Percentiles rank a stretch among this genome's conserved stretches.
phyloP scores from a whole-genome alignment of 2,329 filamentous ascomycete species.

The Fusarium metavorans region DNA sequence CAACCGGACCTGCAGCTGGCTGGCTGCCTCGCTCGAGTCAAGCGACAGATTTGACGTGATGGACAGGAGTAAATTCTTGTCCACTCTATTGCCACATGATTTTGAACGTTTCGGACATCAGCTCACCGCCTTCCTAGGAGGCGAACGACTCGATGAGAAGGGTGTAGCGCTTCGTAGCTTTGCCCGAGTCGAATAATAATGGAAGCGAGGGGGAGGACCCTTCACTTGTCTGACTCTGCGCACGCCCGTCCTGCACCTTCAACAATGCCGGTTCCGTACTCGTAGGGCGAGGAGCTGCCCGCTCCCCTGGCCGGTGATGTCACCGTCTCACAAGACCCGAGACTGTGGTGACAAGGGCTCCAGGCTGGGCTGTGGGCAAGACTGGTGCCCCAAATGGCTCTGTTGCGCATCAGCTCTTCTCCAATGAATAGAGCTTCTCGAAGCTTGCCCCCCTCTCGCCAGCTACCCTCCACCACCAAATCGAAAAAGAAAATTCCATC shows the following conservation, averaged over 20 bases:
- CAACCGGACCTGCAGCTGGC: constrained; percentile 4
- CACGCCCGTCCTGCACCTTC: constrained; percentile 20
- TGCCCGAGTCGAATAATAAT: constrained; percentile 33
- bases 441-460: constrained; percentile 1
- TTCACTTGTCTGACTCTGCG: constrained; percentile 24
- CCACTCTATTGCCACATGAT: constrained; percentile 2
- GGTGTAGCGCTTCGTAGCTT: constrained; percentile 11
- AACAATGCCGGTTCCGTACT: constrained; percentile 9
- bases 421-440: constrained; percentile 3
- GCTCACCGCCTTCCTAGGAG: constrained; percentile 35
- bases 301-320: constrained; percentile 42
- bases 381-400: background rate
- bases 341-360: constrained; percentile 36
- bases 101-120: constrained; percentile 24
- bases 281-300: constrained; percentile 29
- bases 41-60: constrained; percentile 1
- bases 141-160: constrained; percentile 10
- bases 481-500: background rate
- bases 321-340: constrained; percentile 40
- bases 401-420: constrained; percentile 13
- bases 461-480: background rate
- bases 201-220: constrained; percentile 25
- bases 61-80: constrained; percentile 15
- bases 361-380: background rate
- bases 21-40: constrained; percentile 9